Conservation (phyloP, 192 early-diverging fungal genomes). For the Backusella macrospora region DNA sequence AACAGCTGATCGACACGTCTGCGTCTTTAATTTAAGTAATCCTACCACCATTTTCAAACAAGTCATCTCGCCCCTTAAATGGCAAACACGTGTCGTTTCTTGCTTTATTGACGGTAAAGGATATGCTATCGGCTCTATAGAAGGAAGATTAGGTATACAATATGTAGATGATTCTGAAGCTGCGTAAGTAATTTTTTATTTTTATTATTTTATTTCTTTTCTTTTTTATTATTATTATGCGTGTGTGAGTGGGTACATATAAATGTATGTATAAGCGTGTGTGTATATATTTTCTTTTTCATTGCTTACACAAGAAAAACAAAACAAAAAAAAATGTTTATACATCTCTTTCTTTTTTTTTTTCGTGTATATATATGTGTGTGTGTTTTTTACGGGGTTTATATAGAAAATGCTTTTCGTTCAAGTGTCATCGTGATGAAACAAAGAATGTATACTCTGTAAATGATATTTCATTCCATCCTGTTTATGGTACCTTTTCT, state of each 20-base stretch:
- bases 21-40: constrained; percentile 79
- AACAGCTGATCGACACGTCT: constrained; percentile 85
- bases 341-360: background rate
- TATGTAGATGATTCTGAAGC: constrained; percentile 82
- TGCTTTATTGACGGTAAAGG: constrained; percentile 81
- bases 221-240: background rate
- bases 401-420: constrained; percentile 76
- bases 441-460: constrained; percentile 66
- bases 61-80: constrained; percentile 70
- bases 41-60: constrained; percentile 74
- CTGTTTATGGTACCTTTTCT: constrained; percentile 83
- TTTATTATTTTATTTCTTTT: too few relatives aligned
- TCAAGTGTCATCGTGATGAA: constrained; percentile 90
- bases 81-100: constrained; percentile 80
- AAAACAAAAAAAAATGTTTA: background rate
- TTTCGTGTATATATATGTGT: background rate
- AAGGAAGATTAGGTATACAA: constrained; percentile 92
- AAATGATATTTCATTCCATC: constrained; percentile 79
- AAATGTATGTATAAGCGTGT: background rate
- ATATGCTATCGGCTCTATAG: constrained; percentile 92
- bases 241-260: background rate
- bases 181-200: constrained; percentile 13
- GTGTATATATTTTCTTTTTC: background rate
- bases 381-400: background rate
- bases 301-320: background rate